Conservation (phyloP, 1,284 basidiomycete species). For the Peniophora sp. region DNA sequence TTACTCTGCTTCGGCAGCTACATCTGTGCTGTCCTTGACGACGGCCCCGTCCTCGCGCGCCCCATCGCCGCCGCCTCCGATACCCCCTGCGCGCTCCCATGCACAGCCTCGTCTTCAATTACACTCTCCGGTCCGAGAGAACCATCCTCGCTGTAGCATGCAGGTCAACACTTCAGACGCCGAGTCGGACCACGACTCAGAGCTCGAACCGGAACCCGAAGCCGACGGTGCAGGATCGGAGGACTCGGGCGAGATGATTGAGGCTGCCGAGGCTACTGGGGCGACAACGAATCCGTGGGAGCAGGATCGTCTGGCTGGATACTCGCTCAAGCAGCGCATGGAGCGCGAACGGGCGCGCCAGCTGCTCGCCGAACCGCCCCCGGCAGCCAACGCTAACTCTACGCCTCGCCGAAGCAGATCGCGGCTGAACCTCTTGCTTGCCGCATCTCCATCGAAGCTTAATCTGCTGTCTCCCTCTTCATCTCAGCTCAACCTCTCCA, state of each 20-base stretch:
- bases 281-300: slow-evolving; percentile 20
- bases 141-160: background rate
- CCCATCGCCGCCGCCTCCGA: slow-evolving; percentile 2
- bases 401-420: background rate
- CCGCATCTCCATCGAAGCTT: too few relatives aligned
- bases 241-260: slow-evolving; percentile 17
- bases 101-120: background rate
- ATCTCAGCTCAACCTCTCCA: background rate
- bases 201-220: slow-evolving; percentile 8
- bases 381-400: slow-evolving; percentile 5
- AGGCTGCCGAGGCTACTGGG: slow-evolving; percentile 9
- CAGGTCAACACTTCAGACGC: slow-evolving; percentile 1
- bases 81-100: background rate
- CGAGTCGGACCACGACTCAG: too few relatives aligned
- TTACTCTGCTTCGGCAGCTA: slow-evolving; percentile 6
- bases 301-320: slow-evolving; percentile 19
- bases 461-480: background rate
- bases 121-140: background rate
- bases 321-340: slow-evolving; percentile 20
- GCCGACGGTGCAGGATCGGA: slow-evolving; percentile 9
- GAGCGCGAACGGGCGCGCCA: slow-evolving; percentile 13
- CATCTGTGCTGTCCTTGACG: slow-evolving; percentile 6
- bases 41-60: slow-evolving; percentile 5
- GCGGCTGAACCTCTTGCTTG: background rate
- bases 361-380: slow-evolving; percentile 9